phyloP scores from a whole-genome alignment of 306 rosid species.

The Nissolia schottii region DNA sequence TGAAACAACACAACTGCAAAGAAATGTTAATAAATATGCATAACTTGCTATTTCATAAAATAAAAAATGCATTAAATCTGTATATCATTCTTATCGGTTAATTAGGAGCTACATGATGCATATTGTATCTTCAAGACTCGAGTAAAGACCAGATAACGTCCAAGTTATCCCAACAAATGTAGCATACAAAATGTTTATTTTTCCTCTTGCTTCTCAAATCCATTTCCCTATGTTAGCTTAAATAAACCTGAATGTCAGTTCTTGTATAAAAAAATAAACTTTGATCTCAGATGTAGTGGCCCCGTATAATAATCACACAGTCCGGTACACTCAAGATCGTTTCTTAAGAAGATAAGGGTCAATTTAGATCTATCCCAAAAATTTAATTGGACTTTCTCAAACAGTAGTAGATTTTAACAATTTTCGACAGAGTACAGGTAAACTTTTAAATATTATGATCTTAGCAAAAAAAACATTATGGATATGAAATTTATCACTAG shows the following conservation, averaged over 20 bases:
- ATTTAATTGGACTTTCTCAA: background rate
- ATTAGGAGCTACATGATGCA: conserved; percentile 3
- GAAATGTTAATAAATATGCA: conserved; percentile 12
- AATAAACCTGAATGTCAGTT: background rate
- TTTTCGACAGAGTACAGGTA: too few species aligned
- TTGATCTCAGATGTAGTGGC: background rate
- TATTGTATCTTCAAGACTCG: background rate
- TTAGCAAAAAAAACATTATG: background rate
- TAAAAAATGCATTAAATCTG: too few species aligned
- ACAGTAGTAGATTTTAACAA: too few species aligned
- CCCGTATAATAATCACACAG: background rate
- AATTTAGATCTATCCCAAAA: background rate
- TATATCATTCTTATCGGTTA: background rate
- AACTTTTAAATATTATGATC: conserved; percentile 1
- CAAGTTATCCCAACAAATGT: background rate
- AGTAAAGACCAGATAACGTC: conserved; percentile 4
- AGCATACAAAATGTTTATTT: background rate
- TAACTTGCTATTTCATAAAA: background rate
- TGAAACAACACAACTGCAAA: background rate
- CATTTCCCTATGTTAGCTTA: background rate
- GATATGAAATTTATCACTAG: background rate
- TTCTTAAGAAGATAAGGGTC: background rate
- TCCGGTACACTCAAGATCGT: background rate
- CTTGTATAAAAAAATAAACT: too few species aligned
- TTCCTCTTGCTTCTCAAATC: background rate